Evolutionary conservation across 441 rosid genomes (phyloP).

Genomic region (Biscutella laevigata): DNA sequence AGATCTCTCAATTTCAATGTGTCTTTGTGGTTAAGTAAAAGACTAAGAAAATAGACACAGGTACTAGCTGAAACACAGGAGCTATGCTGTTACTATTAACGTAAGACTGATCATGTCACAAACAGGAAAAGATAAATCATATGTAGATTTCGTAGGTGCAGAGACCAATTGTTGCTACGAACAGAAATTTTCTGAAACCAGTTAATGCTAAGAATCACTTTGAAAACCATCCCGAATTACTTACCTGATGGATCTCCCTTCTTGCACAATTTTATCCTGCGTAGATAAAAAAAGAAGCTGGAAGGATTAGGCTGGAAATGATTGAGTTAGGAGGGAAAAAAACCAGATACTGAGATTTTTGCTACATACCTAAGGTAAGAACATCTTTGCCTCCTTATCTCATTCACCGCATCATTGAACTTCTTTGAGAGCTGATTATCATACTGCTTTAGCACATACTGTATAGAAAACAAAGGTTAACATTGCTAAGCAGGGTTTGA

Average conservation of each 20-base stretch:
- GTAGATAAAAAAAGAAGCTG: too few species aligned
- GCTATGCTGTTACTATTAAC: not conserved
- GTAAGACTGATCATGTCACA: conserved; percentile 3
- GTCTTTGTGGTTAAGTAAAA: not conserved
- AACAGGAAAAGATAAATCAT: not conserved
- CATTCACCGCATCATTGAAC: conserved; percentile 73
- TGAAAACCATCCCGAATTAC: conserved; percentile 18
- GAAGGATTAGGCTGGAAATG: not conserved
- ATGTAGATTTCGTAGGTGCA: not conserved
- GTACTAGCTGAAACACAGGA: not conserved
- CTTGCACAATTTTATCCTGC: conserved; percentile 80
- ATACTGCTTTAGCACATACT: conserved; percentile 75
- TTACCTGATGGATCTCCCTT: conserved; percentile 88
- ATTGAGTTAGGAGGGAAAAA: too few species aligned
- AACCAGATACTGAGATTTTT: not conserved
- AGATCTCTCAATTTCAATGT: not conserved
- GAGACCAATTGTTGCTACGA: not conserved
- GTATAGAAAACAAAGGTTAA: conserved; percentile 30
- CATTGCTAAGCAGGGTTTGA: too few species aligned
- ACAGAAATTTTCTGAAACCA: not conserved
- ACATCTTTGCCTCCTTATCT: conserved; percentile 85
- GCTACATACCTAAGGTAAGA: conserved; percentile 71
- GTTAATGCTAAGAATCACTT: not conserved
- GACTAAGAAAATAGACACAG: not conserved
- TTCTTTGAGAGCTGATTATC: conserved; percentile 82